Evolutionary conservation across 148 eudicot species (phyloP).

Genomic region (Camellia granthamiana): DNA sequence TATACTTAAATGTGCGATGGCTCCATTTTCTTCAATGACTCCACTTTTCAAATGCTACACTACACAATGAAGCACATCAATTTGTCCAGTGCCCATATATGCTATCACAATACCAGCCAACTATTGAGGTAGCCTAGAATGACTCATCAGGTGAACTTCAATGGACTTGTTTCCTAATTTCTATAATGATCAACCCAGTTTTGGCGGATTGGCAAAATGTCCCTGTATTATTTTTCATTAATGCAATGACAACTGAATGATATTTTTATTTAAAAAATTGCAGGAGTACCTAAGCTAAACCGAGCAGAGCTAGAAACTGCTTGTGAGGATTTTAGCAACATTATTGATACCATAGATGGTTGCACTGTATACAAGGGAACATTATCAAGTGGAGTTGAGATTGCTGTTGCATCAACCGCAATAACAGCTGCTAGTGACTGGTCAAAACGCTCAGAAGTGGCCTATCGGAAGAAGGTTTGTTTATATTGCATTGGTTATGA

Average conservation of each 20-base stretch:
- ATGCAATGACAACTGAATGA: background rate
- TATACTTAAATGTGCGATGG: background rate
- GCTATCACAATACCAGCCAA: background rate
- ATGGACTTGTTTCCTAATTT: too few species aligned
- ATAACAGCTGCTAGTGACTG: slow-evolving; percentile 57
- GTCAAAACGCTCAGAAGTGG: slow-evolving; percentile 63
- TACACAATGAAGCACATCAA: background rate
- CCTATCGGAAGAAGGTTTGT: slow-evolving; percentile 75
- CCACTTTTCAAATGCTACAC: background rate
- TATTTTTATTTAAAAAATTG: background rate
- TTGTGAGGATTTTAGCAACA: slow-evolving; percentile 98
- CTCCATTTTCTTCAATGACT: background rate
- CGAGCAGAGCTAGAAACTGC: slow-evolving; percentile 81
- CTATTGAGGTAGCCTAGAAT: background rate
- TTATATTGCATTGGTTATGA: background rate
- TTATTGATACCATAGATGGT: slow-evolving; percentile 53
- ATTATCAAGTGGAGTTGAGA: slow-evolving; percentile 94
- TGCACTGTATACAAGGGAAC: slow-evolving; percentile 86
- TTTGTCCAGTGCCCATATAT: background rate
- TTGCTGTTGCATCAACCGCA: slow-evolving; percentile 71
- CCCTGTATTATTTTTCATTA: background rate
- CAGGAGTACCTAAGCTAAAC: slow-evolving; percentile 93
- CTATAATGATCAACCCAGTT: background rate
- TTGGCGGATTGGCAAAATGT: background rate
- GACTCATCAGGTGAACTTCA: too few species aligned